Evolutionary conservation across 441 rosid genomes (phyloP), one percentile per base, ranked within the genome.

Genomic region (Euphorbia schlechtendalii): DNA sequence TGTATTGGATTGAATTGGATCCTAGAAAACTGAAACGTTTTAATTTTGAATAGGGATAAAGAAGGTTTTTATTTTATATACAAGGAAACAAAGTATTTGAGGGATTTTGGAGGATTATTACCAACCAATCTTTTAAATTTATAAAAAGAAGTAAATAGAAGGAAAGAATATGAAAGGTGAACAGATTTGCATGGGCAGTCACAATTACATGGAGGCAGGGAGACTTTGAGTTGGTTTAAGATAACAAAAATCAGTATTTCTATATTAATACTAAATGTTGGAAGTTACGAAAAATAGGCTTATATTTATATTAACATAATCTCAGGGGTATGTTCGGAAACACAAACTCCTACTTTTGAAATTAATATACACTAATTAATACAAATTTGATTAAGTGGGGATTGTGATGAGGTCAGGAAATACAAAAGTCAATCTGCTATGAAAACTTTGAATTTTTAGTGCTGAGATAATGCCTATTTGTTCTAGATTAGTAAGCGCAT

Each of bases 11-110:
- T n/a, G n/a, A n/a, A n/a, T n/a, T n/a, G n/a, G 51, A 45, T 45
- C 55, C 55, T 24, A 51, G 55, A 51, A 51, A 51, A 24, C 18
- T 51, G 55, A 24, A 51, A 18, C n/a, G 55, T 51, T 51, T 51
- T 36, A 36, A 36, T 36, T 51, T n/a, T 51, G 25, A 12, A 1
- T 18, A n/a, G 21, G 55, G 13, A 0, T 7, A 51, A 6, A 7
- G 22, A 7, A 51, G 40, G n/a, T 36, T 32, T 11, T 15, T 15
- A 43, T 18, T 48, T 8, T 17, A 48, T 45, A 0, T 48, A 48
- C n/a, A 51, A n/a, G 55, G 55, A 8, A 51, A 45, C 2, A 13
- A 43, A 11, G 17, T 2, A 13, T 45, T 45, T 0, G 41, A 36
- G 51, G 4, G 0, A 45, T 43, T 3, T 43, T 10, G 8, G 51